phyloP scores from a whole-genome alignment of 768 basidiomycete genomes.

The Amanita subjunquillea region DNA sequence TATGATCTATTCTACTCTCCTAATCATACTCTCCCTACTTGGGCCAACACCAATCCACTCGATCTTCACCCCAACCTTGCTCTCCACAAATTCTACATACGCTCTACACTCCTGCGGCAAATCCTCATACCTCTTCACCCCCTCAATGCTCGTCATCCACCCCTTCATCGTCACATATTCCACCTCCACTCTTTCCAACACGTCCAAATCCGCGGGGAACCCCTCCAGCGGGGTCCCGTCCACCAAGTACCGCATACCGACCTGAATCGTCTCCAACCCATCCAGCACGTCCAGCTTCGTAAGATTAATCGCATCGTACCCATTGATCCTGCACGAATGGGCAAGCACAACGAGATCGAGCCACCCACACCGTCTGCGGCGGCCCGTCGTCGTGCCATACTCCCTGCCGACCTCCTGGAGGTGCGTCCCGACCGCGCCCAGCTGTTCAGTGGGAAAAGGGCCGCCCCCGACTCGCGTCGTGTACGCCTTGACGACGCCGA shows the following conservation, averaged over 20 bases:
- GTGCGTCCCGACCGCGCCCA: constrained; percentile 77
- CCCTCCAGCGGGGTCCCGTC: constrained; percentile 71
- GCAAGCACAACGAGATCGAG: constrained; percentile 92
- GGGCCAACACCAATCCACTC: constrained; percentile 95
- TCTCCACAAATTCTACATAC: constrained; percentile 84
- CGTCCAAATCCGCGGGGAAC: constrained; percentile 88
- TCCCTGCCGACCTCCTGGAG: constrained; percentile 92
- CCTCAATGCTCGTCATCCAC: constrained; percentile 75
- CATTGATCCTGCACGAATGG: constrained; percentile 90
- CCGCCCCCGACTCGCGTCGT: constrained; percentile 98
- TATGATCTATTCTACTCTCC: not conserved
- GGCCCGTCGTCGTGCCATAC: constrained; percentile 88
- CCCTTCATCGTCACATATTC: constrained; percentile 85
- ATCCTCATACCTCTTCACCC: constrained; percentile 50
- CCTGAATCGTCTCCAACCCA: constrained; percentile 73
- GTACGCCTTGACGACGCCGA: constrained; percentile 97
- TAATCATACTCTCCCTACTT: constrained; percentile 67
- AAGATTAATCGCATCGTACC: constrained; percentile 87
- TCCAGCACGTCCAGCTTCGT: constrained; percentile 96
- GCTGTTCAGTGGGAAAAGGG: constrained; percentile 94
- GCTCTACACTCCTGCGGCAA: constrained; percentile 78
- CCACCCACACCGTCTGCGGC: constrained; percentile 93
- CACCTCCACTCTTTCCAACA: constrained; percentile 72
- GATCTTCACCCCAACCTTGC: constrained; percentile 58
- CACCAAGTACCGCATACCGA: constrained; percentile 71